Conservation (phyloP, 345 rosid genomes). For the Carallia pectinifolia region DNA sequence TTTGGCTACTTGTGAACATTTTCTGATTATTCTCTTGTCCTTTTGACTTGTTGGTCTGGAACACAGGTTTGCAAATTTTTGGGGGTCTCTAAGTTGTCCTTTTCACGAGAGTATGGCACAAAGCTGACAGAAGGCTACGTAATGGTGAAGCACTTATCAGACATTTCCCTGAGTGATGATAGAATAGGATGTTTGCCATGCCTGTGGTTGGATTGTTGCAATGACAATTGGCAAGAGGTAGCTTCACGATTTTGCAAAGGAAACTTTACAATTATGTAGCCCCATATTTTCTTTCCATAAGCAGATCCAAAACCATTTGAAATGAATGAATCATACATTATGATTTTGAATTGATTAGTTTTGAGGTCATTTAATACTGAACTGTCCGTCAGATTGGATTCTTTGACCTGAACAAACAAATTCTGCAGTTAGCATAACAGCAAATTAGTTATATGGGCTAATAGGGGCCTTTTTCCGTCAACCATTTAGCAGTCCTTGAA, state of each 20-base stretch:
- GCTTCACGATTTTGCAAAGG: background rate
- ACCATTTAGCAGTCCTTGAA: no score
- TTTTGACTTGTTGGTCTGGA: background rate
- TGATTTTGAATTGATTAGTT: no score
- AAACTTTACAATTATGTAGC: no score
- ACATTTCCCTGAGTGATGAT: slow-evolving; percentile 28
- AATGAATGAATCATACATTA: no score
- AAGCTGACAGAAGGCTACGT: slow-evolving; percentile 92
- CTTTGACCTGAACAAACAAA: no score
- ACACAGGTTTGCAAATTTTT: slow-evolving; percentile 87
- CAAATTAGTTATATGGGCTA: no score
- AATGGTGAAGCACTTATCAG: slow-evolving; percentile 61
- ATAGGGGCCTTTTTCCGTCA: no score
- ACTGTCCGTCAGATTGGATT: no score
- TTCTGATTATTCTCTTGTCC: background rate
- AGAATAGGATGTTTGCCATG: slow-evolving; percentile 43
- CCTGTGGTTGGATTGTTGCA: slow-evolving; percentile 51
- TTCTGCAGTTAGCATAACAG: no score
- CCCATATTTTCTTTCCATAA: no score
- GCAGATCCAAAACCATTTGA: no score
- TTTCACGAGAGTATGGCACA: slow-evolving; percentile 72
- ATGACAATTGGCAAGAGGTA: slow-evolving; percentile 73
- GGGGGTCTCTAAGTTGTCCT: slow-evolving; percentile 87
- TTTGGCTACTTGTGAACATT: background rate
- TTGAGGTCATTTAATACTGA: no score